These are phyloP conservation scores for Castanea crenata DNA, from an alignment of 306 rosid genomes.

Conservation along the genomic window DNA sequence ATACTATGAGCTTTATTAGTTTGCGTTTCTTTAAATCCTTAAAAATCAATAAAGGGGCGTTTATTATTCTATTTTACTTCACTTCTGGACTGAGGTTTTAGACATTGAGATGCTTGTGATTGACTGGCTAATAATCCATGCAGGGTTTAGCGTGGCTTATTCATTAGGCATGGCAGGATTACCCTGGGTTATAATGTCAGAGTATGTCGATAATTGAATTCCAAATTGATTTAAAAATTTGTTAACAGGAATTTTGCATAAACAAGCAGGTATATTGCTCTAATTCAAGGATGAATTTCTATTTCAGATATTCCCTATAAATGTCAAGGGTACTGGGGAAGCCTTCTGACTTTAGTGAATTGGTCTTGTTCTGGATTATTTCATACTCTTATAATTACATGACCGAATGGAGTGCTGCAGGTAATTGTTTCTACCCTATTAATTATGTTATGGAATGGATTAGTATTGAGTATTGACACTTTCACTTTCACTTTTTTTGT, in stretches of 20 bases:
- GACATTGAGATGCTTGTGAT: neutral
- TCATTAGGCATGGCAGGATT: slow-evolving; percentile 27
- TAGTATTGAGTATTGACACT: too few relatives aligned
- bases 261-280: too few relatives aligned
- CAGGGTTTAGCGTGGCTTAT: slow-evolving; percentile 1
- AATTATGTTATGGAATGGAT: too few relatives aligned
- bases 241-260: too few relatives aligned
- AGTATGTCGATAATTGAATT: neutral
- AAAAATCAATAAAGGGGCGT: neutral
- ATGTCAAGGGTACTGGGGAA: slow-evolving; percentile 51
- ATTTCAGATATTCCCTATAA: slow-evolving; percentile 35
- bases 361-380: slow-evolving; percentile 41
- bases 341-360: slow-evolving; percentile 28
- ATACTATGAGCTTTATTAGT: too few relatives aligned
- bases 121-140: neutral
- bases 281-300: neutral
- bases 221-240: too few relatives aligned
- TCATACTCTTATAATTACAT: slow-evolving; percentile 30
- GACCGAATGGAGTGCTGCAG: slow-evolving; percentile 47
- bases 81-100: too few relatives aligned
- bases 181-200: slow-evolving; percentile 28
- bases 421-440: neutral
- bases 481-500: too few relatives aligned
- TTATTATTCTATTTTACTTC: too few relatives aligned
- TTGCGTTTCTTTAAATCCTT: neutral